phyloP scores from a whole-genome alignment of 345 rosid genomes.

The Eucalyptus curtisii region DNA sequence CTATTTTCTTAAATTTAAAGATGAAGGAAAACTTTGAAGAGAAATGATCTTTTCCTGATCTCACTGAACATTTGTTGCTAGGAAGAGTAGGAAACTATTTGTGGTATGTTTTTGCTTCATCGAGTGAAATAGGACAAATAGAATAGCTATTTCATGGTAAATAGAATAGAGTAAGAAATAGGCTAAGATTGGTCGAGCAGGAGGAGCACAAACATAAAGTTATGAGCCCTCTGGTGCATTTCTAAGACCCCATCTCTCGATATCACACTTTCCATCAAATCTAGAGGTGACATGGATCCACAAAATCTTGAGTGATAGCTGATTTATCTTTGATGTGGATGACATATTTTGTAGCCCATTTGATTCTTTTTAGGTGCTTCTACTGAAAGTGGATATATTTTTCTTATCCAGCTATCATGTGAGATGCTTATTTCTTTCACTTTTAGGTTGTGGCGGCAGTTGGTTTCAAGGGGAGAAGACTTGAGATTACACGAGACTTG shows the following conservation, averaged over 20 bases:
- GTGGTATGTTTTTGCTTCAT: neutral
- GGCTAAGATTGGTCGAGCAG: neutral
- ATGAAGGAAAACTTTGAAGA: neutral
- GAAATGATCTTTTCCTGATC: neutral
- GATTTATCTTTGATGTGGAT: neutral
- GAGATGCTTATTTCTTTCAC: neutral
- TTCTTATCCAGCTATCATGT: neutral
- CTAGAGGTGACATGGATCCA: neutral
- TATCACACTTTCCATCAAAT: neutral
- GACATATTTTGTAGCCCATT: neutral
- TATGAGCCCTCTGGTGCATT: neutral
- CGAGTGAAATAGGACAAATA: neutral
- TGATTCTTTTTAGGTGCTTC: neutral
- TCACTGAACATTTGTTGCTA: neutral
- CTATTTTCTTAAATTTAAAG: neutral
- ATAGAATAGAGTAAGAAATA: neutral
- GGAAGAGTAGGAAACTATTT: neutral
- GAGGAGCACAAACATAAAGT: neutral
- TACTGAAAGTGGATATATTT: neutral
- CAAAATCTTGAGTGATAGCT: neutral
- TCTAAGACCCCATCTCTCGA: neutral
- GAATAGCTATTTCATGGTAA: neutral
- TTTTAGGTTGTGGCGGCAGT: constrained; percentile 97
- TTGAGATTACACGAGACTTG: constrained; percentile 77
- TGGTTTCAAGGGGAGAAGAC: constrained; percentile 86